These are phyloP conservation scores for Cladorrhinum samala DNA, from an alignment of 495 filamentous ascomycete species.

Conservation along the genomic window DNA sequence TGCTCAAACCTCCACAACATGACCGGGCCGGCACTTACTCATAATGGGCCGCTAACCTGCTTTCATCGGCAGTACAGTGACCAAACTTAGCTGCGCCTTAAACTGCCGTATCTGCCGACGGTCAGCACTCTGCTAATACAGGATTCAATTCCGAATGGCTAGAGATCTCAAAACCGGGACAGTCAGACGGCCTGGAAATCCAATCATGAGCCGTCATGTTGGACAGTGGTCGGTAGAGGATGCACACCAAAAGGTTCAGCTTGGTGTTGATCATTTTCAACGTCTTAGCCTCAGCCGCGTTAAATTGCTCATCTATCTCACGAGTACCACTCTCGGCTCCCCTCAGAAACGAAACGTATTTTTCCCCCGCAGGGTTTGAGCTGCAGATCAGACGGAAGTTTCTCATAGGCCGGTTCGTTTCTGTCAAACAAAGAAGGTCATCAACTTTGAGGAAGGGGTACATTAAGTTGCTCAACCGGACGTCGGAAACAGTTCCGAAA, in stretches of 20 bases:
- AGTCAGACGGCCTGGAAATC: neutral
- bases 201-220: constrained; percentile 5
- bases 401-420: no score
- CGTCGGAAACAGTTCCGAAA: neutral
- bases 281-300: neutral
- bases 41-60: constrained; percentile 1
- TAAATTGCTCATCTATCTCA: no score
- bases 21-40: constrained; percentile 3
- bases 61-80: constrained; percentile 16
- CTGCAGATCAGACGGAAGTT: no score
- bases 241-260: no score
- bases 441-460: no score
- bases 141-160: constrained; percentile 16
- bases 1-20: neutral
- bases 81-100: constrained; percentile 14
- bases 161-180: neutral
- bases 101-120: constrained; percentile 4
- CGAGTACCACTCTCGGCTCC: no score
- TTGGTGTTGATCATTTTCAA: no score
- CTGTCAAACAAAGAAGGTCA: no score
- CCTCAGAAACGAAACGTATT: no score
- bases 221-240: neutral
- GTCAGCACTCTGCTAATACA: neutral
- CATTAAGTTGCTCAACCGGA: no score
- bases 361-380: no score